Percentiles rank a stretch among this genome's conserved stretches.
Conservation (phyloP, 1,284 basidiomycete genomes). For the Leucoagaricus sp. region DNA sequence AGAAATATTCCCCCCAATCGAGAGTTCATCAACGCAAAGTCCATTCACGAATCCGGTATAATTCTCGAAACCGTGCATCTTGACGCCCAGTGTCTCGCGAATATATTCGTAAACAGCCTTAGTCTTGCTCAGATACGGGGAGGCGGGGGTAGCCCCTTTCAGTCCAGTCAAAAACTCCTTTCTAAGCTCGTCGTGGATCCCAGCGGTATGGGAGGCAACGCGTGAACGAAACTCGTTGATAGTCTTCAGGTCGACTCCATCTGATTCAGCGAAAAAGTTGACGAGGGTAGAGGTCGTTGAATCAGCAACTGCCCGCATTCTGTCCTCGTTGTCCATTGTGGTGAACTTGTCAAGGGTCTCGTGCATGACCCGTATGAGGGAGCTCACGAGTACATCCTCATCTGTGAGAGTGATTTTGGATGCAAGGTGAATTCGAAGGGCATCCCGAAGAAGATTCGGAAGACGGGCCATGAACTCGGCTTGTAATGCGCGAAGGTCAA, state of each 20-base stretch:
- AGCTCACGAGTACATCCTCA: constrained; percentile 33
- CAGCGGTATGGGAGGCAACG: constrained; percentile 46
- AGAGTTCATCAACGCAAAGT: constrained; percentile 56
- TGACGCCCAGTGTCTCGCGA: constrained; percentile 61
- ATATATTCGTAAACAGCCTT: constrained; percentile 72
- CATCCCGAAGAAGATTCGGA: constrained; percentile 48
- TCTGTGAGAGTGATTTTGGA: constrained; percentile 19
- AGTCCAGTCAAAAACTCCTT: constrained; percentile 54
- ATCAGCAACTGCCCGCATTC: constrained; percentile 64
- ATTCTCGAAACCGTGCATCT: constrained; percentile 78
- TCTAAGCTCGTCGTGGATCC: constrained; percentile 51
- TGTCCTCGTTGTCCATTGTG: constrained; percentile 71
- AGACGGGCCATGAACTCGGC: constrained; percentile 56
- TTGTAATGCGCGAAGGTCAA: constrained; percentile 77
- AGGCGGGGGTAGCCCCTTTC: constrained; percentile 60
- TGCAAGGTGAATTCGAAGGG: constrained; percentile 8
- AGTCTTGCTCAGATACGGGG: constrained; percentile 62
- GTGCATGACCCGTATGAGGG: constrained; percentile 42
- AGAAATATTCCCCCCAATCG: constrained; percentile 68
- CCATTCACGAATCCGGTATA: constrained; percentile 53
- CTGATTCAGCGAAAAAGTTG: constrained; percentile 46
- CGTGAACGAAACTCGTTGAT: constrained; percentile 55
- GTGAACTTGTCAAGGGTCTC: constrained; percentile 65
- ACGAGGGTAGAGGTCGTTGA: constrained; percentile 60
- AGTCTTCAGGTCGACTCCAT: constrained; percentile 30